Percentiles rank a stretch among this genome's conserved stretches.
These are phyloP conservation scores for Geranium brycei DNA, from an alignment of 345 rosid species.

Conservation along the genomic window DNA sequence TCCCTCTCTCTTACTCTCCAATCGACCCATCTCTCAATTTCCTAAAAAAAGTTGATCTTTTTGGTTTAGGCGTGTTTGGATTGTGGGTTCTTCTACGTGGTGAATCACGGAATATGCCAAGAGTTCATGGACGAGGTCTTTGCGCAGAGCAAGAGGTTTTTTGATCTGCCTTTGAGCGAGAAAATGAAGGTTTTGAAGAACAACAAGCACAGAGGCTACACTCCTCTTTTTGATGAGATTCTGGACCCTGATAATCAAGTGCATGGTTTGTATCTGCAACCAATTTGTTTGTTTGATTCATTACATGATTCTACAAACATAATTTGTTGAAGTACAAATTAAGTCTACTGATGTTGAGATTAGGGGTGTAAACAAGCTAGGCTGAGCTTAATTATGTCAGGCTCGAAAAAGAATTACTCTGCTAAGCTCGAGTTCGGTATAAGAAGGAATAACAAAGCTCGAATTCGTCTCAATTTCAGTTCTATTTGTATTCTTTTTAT, in stretches of 20 bases:
- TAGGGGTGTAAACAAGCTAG: too few species aligned
- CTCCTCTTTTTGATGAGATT: slow-evolving; percentile 56
- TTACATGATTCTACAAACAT: too few species aligned
- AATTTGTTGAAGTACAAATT: too few species aligned
- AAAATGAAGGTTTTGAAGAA: slow-evolving; percentile 65
- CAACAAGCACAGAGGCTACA: slow-evolving; percentile 61
- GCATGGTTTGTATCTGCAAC: slow-evolving; percentile 25
- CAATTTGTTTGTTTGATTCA: background rate
- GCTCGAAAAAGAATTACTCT: too few species aligned
- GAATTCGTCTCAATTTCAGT: too few species aligned
- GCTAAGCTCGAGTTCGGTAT: too few species aligned
- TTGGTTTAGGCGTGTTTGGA: slow-evolving; percentile 62
- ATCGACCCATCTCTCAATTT: background rate
- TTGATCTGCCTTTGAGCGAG: slow-evolving; percentile 36
- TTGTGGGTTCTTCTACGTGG: slow-evolving; percentile 67
- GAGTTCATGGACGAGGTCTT: slow-evolving; percentile 59
- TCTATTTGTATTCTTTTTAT: too few species aligned
- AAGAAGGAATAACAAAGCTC: too few species aligned
- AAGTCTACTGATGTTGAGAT: too few species aligned
- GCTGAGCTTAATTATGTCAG: too few species aligned
- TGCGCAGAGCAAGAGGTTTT: slow-evolving; percentile 46
- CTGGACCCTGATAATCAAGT: slow-evolving; percentile 57
- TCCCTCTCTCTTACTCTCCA: too few species aligned
- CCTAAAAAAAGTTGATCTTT: background rate
- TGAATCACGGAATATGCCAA: slow-evolving; percentile 58